Evolutionary conservation across 2,329 filamentous ascomycete species (phyloP).

Genomic region (Didymella pinodella): DNA sequence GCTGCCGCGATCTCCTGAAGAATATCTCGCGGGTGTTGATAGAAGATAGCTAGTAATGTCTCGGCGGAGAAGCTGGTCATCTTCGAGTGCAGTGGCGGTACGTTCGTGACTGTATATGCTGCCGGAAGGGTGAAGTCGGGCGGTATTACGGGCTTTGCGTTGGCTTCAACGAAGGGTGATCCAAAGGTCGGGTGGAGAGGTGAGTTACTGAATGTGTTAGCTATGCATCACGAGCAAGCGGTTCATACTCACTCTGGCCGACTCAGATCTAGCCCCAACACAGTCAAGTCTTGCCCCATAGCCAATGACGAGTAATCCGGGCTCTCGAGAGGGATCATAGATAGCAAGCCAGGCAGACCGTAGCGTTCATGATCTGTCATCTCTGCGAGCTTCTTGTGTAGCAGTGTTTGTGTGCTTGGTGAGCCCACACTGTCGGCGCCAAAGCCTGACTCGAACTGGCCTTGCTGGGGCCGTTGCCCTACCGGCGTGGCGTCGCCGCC

Average conservation of each 20-base stretch:
- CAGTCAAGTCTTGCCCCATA: slow-evolving; percentile 70
- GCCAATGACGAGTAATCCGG: slow-evolving; percentile 61
- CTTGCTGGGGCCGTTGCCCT: slow-evolving; percentile 41
- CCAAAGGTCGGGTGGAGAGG: slow-evolving; percentile 70
- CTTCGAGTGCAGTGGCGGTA: slow-evolving; percentile 66
- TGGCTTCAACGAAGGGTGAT: slow-evolving; percentile 67
- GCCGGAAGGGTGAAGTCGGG: slow-evolving; percentile 69
- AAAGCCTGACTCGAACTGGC: slow-evolving; percentile 45
- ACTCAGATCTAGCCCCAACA: slow-evolving; percentile 70
- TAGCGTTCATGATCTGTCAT: slow-evolving; percentile 69
- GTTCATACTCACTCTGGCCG: slow-evolving; percentile 62
- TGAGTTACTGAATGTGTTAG: slow-evolving; percentile 51
- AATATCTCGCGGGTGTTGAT: slow-evolving; percentile 70
- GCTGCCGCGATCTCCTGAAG: slow-evolving; percentile 71
- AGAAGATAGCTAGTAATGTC: slow-evolving; percentile 75
- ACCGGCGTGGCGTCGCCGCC: slow-evolving; percentile 33
- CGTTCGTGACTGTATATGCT: slow-evolving; percentile 72
- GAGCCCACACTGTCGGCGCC: slow-evolving; percentile 42
- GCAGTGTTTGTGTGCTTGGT: slow-evolving; percentile 46
- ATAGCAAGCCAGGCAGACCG: slow-evolving; percentile 66
- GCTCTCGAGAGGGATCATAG: slow-evolving; percentile 64
- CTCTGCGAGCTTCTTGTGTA: slow-evolving; percentile 59
- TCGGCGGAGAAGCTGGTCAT: slow-evolving; percentile 68
- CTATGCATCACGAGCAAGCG: background rate
- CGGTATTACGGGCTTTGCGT: slow-evolving; percentile 64